Percentiles rank a stretch among this genome's conserved stretches.
These are phyloP conservation scores for Nitzschia inconspicua DNA, from an alignment of 108 stramenopile genomes.

Conservation along the genomic window DNA sequence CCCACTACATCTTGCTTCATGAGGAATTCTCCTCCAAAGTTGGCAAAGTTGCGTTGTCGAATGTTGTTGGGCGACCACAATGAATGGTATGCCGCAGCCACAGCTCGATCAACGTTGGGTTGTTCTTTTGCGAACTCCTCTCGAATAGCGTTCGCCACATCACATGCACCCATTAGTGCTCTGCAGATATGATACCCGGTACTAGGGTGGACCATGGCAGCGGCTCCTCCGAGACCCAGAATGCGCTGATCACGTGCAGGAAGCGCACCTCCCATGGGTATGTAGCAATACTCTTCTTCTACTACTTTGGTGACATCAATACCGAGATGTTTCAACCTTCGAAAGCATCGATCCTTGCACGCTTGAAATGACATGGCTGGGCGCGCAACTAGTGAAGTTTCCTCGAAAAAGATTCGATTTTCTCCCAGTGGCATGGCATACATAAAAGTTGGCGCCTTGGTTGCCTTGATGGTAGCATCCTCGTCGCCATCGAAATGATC, in stretches of 20 bases:
- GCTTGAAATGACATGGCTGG: conserved; percentile 87
- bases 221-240: conserved; percentile 86
- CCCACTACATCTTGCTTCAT: conserved; percentile 91
- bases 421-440: conserved; percentile 93
- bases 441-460: conserved; percentile 89
- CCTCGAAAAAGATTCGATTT: conserved; percentile 88
- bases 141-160: conserved; percentile 70
- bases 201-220: conserved; percentile 91
- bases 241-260: conserved; percentile 86
- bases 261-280: conserved; percentile 94
- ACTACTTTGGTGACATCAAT: conserved; percentile 76
- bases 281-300: conserved; percentile 96
- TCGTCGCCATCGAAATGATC: conserved; percentile 70
- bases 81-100: conserved; percentile 83
- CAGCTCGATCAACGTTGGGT: conserved; percentile 72
- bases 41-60: conserved; percentile 90
- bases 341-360: conserved; percentile 86
- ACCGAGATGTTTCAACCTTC: conserved; percentile 79
- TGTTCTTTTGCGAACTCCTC: conserved; percentile 34
- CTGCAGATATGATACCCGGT: conserved; percentile 92
- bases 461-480: conserved; percentile 32
- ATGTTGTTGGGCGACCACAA: conserved; percentile 87
- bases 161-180: conserved; percentile 64
- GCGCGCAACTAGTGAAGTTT: conserved; percentile 92
- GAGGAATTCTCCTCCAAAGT: conserved; percentile 94